Base-by-base conservation (phyloP, 1,284 basidiomycete genomes). In the Pulveroboletus sp. region DNA sequence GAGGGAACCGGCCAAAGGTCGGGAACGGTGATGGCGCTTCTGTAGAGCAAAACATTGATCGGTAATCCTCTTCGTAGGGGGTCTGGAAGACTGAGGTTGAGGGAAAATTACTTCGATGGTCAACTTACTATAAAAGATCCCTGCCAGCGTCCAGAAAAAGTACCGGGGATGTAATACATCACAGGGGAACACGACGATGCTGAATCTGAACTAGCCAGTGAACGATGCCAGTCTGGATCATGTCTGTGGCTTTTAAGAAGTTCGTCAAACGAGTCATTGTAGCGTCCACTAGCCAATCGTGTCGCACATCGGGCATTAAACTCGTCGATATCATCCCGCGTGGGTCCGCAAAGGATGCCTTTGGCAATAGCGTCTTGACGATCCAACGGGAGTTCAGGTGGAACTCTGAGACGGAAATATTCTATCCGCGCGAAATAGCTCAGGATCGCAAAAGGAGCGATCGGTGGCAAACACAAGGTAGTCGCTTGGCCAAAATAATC, bases 381-480 rank as follows among this genome's bases (percentile, higher is more conserved):
- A 54, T 58, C 66, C 20, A 51, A 54, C 20, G 65, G 71, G 28
- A 81, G 59, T 62, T 78, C 74, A 2, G 67, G 63, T 3, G 81
- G 78, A 22, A 75, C 66, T 20, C 55, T 58, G n/a, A 76, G 70
- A 29, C 47, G 62, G 20, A 65, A 60, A 36, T 63, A 68, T 56
- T 82, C 80, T 22, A 70, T 62, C 7, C 78, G 77, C 12, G 68
- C 71, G 49, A 82, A 79, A 62, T 80, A 83, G 22, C 71, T 65
- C 24, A 82, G 68, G 43, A 77, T 72, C 36, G 83, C 78, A 48
- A 77, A 81, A 3, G 77, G 65, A 9, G 80, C 72, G 14, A 76
- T 70, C 15, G 76, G 73, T 2, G 81, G 81, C 12, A 78, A 62
- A 18, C 60, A 63, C 22, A 77, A 66, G 26, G 57, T 59, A 39